Conservation (phyloP, 2,329 filamentous ascomycete species). For the Decorospora gaudefroyi region DNA sequence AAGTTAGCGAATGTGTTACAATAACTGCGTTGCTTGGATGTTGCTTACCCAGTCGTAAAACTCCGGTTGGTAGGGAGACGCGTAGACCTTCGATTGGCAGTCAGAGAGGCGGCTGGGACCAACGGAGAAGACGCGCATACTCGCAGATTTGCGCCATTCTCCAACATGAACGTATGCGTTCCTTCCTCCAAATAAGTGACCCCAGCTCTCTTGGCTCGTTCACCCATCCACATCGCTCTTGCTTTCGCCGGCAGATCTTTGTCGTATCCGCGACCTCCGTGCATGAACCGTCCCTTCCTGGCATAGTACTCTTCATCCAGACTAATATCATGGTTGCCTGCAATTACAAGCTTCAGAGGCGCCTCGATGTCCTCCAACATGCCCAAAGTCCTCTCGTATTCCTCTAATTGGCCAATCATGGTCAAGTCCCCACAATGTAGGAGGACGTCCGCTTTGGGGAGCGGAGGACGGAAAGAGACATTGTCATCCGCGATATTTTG, state of each 20-base stretch:
- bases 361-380: conserved; percentile 57
- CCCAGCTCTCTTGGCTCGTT: conserved; percentile 52
- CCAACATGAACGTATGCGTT: conserved; percentile 52
- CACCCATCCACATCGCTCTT: conserved; percentile 54
- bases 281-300: conserved; percentile 34
- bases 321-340: conserved; percentile 62
- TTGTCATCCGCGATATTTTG: conserved; percentile 14
- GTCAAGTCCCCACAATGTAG: conserved; percentile 65
- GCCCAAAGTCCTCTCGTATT: conserved; percentile 55
- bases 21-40: too few relatives aligned
- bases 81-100: conserved; percentile 52
- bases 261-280: conserved; percentile 28
- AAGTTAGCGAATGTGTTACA: too few relatives aligned
- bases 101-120: neutral
- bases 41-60: conserved; percentile 60
- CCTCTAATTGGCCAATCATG: conserved; percentile 53
- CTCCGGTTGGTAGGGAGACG: conserved; percentile 60
- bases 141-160: conserved; percentile 56
- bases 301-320: conserved; percentile 58
- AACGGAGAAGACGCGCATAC: conserved; percentile 22
- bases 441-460: conserved; percentile 58
- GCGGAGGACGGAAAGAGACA: conserved; percentile 44
- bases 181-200: conserved; percentile 63
- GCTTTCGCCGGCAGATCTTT: conserved; percentile 34
- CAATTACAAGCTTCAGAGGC: conserved; percentile 64